Evolutionary conservation across 495 filamentous ascomycete species (phyloP).

Genomic region (Umbilicaria muhlenbergii): DNA sequence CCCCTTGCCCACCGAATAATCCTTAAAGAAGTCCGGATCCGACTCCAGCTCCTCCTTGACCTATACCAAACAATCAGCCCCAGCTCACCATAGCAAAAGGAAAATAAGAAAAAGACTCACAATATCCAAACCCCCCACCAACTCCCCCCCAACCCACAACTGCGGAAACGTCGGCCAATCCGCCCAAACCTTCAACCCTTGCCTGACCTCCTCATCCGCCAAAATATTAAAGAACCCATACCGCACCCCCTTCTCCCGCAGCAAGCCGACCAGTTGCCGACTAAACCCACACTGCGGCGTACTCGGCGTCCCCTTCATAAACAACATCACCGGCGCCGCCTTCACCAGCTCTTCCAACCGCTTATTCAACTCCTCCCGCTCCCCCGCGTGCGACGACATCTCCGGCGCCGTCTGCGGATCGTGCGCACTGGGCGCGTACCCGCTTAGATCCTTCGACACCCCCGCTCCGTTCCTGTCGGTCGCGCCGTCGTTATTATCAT

Average conservation of each 20-base stretch:
- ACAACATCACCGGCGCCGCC: slow-evolving; percentile 94
- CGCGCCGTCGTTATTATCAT: slow-evolving; percentile 15
- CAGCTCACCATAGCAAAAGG: neutral
- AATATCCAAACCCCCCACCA: slow-evolving; percentile 92
- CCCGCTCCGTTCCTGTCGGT: slow-evolving; percentile 10
- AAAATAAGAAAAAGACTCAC: slow-evolving; percentile 37
- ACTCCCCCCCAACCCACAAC: slow-evolving; percentile 64
- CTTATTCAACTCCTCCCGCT: slow-evolving; percentile 63
- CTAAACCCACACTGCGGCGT: slow-evolving; percentile 92
- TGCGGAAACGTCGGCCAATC: slow-evolving; percentile 98
- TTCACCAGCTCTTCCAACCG: slow-evolving; percentile 69
- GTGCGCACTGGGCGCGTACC: slow-evolving; percentile 28
- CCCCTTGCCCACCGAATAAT: slow-evolving; percentile 36
- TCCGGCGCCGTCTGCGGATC: slow-evolving; percentile 33
- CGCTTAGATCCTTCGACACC: slow-evolving; percentile 20
- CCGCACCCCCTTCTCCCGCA: slow-evolving; percentile 76
- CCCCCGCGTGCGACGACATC: slow-evolving; percentile 35
- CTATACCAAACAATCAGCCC: slow-evolving; percentile 37
- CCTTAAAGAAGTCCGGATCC: slow-evolving; percentile 62
- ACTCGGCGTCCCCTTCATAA: slow-evolving; percentile 74
- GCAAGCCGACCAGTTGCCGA: slow-evolving; percentile 66
- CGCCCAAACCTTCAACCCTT: slow-evolving; percentile 86
- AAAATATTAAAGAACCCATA: slow-evolving; percentile 99
- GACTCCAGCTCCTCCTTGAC: slow-evolving; percentile 60
- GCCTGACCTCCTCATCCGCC: slow-evolving; percentile 91